Base-by-base conservation (phyloP, 306 rosid species). In the Cucurbita argyrosperma region DNA sequence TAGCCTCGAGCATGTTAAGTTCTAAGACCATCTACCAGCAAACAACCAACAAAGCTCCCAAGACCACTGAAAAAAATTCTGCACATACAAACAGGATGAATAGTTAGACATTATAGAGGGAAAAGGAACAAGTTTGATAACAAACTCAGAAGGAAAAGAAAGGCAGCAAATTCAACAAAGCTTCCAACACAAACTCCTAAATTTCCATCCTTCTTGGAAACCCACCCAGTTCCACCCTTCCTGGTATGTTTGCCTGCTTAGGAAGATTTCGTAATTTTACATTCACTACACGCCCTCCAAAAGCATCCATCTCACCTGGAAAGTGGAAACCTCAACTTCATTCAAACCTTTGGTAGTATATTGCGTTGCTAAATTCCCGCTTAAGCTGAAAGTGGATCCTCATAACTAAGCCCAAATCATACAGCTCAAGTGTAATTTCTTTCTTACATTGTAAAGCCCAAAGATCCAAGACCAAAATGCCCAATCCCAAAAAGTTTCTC, bases 1-100 rank as follows among this genome's bases (percentile, higher is more conserved):
- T 68, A 46, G 55, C 56, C 55, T 13, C 49, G 21, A 7, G 74
- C 12, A 21, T 1, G 2, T 68, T 47, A 45, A 49, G 14, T 45
- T 68, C 56, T 30, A 23, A 12, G 57, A 68, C 74, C 74, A 68
- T 68, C 74, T 14, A 68, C 57, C 74, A 47, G 74, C 19, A 47
- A 13, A 49, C 54, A 50, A 69, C 55, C 58, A 69, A 49, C 43
- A 26, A 30, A 49, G 74, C 74, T 49, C 16, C 74, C 58, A 69
- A 69, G 58, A 49, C 58, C 45, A 49, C 58, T 49, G 73, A 26
- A 69, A 69, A 47, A 49, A 13, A 3, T 49, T 47, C 58, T 49
- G 74, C 54, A 7, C 45, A 26, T 46, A 69, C 50, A 69, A 69
- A 69, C n/a, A 47, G 10, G 51, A 14, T 11, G 51, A 47, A 47